Evolutionary conservation across 139 green algal species (phyloP), one percentile per base, ranked within the genome.

Genomic region (Volvox reticuliferus): DNA sequence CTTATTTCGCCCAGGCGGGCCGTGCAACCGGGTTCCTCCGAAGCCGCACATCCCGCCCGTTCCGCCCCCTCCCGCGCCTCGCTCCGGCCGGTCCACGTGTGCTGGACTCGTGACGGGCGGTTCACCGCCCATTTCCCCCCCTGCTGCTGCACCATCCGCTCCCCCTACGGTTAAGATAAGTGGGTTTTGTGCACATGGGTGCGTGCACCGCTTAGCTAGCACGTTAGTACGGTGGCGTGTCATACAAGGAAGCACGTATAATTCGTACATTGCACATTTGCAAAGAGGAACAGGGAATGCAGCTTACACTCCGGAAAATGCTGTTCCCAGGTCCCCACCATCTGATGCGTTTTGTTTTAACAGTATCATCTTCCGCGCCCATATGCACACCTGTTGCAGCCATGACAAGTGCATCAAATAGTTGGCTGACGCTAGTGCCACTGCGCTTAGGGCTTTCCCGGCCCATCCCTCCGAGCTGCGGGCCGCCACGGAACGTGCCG

Each of bases 331-430:
- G 9, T 14, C 44, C 44, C 44, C 44, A 55, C 44, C 44, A 55
- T 55, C 44, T 55, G 5, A 55, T 55, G 44, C 44, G 44, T 14
- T 9, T 55, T 55, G 5, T 55, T 55, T 9, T 9, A n/a, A n/a
- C n/a, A n/a, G n/a, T n/a, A 5, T 55, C 44, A 55, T 55, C 44
- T 5, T 55, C 44, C 44, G 5, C 44, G 44, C 65, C 65, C 33
- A 61, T 28, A 22, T 62, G 33, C 75, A 21, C 86, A 92, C 95
- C 96, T 36, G 96, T 97, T 1, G 97, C 96, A 28, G 96, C 97
- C 92, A 97, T 94, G 9, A 98, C 94, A n/a, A 98, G 93, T 3
- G 96, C 96, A 77, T 98, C 96, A 91, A 98, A 98, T 35, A 97
- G 92, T 86, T 97, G 93, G 44, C 90, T 95, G 73, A 92, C 95